phyloP scores from a whole-genome alignment of 2,329 filamentous ascomycete species.

The Cladosporium sp. region DNA sequence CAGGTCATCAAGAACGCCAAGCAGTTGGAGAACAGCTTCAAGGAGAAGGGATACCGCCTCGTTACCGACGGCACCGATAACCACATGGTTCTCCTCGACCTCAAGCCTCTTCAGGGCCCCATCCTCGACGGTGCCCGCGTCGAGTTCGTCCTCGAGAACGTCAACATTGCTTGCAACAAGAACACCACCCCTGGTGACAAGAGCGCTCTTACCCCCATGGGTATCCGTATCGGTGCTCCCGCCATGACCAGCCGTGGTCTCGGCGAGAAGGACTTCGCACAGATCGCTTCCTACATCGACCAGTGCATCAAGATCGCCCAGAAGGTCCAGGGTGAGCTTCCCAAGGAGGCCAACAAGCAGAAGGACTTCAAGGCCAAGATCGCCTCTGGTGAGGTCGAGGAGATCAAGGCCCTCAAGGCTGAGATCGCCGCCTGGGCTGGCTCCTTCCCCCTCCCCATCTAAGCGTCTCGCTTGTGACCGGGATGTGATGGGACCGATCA shows the following conservation, averaged over 20 bases:
- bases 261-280: conserved; percentile 84
- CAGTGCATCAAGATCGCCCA: conserved; percentile 83
- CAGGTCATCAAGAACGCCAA: conserved; percentile 92
- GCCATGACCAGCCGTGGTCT: conserved; percentile 98
- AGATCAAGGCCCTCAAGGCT: conserved; percentile 81
- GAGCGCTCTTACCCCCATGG: conserved; percentile 88
- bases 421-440: conserved; percentile 86
- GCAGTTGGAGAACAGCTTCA: conserved; percentile 75
- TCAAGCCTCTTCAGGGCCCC: conserved; percentile 63
- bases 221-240: conserved; percentile 92
- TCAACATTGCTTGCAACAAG: conserved; percentile 99
- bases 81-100: conserved; percentile 93
- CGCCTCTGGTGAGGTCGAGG: conserved; percentile 67
- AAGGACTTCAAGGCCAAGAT: conserved; percentile 99
- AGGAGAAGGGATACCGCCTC: conserved; percentile 82
- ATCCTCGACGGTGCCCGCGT: conserved; percentile 89
- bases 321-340: conserved; percentile 76
- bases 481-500: background rate
- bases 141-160: conserved; percentile 92
- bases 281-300: conserved; percentile 86
- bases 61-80: conserved; percentile 95
- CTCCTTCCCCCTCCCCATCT: conserved; percentile 77
- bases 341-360: conserved; percentile 98
- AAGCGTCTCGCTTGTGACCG: background rate
- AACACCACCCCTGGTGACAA: conserved; percentile 98